Conservation (phyloP, 2,329 filamentous ascomycete genomes). For the Aureobasidium sp. region DNA sequence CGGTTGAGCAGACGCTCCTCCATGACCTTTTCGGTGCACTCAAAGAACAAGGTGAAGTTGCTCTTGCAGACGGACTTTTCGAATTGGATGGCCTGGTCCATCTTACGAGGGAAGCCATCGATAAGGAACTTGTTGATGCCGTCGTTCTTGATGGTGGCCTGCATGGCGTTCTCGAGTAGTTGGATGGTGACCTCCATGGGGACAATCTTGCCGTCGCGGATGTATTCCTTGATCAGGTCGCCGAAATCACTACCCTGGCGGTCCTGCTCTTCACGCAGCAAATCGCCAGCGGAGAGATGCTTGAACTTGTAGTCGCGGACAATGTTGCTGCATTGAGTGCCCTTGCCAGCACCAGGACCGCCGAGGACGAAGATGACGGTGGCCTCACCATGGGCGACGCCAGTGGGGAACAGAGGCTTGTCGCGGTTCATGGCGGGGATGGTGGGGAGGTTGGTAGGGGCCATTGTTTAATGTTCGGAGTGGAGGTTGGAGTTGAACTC, state of each 20-base stretch:
- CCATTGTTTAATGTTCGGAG: conserved; percentile 24
- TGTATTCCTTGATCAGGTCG: conserved; percentile 85
- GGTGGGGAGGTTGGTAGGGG: conserved; percentile 21
- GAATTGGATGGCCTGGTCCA: conserved; percentile 93
- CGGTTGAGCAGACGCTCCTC: conserved; percentile 74
- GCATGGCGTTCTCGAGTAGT: conserved; percentile 90
- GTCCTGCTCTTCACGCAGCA: conserved; percentile 88
- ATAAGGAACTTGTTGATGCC: conserved; percentile 66
- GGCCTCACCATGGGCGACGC: conserved; percentile 48
- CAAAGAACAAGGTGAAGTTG: conserved; percentile 84
- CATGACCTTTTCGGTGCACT: conserved; percentile 88
- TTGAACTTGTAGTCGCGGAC: conserved; percentile 84
- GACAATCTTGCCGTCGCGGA: conserved; percentile 90
- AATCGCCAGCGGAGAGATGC: conserved; percentile 87
- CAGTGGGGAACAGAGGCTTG: conserved; percentile 64
- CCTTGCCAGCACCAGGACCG: conserved; percentile 91
- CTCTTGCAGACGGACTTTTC: conserved; percentile 81
- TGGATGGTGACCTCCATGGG: conserved; percentile 98
- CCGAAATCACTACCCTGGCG: conserved; percentile 82
- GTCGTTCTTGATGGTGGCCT: conserved; percentile 53
- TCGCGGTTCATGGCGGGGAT: conserved; percentile 48
- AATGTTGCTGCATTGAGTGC: conserved; percentile 87
- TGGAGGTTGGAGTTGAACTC: conserved; percentile 11
- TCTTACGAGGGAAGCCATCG: conserved; percentile 86
- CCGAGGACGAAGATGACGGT: conserved; percentile 97